Percentiles rank a stretch among this genome's conserved stretches.
Evolutionary conservation across 495 filamentous ascomycete species (phyloP).

Genomic region (Tuber magnatum): DNA sequence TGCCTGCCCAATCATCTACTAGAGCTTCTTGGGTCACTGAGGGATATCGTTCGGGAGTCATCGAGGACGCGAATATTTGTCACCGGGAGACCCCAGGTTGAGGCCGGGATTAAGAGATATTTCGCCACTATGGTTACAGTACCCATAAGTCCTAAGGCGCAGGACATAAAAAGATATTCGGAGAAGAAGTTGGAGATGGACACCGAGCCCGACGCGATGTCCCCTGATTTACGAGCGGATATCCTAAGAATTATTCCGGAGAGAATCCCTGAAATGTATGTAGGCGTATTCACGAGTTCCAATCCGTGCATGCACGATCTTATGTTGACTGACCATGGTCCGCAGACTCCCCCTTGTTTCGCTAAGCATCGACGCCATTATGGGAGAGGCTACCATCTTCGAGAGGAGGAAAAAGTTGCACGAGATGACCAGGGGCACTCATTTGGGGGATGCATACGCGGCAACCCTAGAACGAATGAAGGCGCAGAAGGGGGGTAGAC

Average conservation of each 20-base stretch:
- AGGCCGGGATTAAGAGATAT: neutral
- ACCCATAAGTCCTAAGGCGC: neutral
- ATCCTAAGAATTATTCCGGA: neutral
- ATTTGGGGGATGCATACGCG: neutral
- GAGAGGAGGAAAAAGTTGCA: neutral
- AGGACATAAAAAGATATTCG: neutral
- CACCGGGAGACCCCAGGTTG: neutral
- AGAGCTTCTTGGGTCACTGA: neutral
- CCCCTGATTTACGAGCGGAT: neutral
- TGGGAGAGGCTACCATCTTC: neutral
- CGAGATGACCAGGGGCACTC: neutral
- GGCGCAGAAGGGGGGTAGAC: neutral
- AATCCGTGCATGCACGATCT: neutral
- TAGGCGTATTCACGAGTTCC: neutral
- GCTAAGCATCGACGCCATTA: neutral
- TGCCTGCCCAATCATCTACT: neutral
- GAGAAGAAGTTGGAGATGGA: neutral
- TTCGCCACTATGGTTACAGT: neutral
- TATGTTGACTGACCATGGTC: neutral
- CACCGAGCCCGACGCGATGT: neutral
- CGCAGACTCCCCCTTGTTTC: neutral
- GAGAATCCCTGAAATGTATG: neutral
- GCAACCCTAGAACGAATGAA: neutral
- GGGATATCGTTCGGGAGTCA: neutral
- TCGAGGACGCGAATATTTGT: neutral